Evolutionary conservation across 495 filamentous ascomycete genomes (phyloP), one percentile per base, ranked within the genome.

Genomic region (Hypoxylon perforatum): DNA sequence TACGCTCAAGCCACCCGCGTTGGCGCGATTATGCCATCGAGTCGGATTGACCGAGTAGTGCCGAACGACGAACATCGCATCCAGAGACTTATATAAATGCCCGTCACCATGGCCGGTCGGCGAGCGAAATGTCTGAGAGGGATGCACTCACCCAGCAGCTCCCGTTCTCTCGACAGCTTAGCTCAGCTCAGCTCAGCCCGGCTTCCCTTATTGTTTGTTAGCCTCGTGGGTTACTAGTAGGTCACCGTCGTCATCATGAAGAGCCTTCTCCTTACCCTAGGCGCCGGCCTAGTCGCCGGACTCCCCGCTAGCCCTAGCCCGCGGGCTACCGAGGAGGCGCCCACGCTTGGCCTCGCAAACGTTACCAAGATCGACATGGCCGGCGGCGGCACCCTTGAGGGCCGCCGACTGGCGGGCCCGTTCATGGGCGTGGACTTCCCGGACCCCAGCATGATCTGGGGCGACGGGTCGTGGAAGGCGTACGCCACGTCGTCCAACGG

Each of bases 371-470:
- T 70, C 55, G 70, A 67, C 4, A 54, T 58, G 60, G 49, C 66
- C 45, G 36, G 35, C 33, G 56, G 63, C 30, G 36, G 35, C 33
- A 52, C 60, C 30, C 17, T 70, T 19, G 35, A 61, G 14, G 63
- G 66, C 25, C 69, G 72, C 22, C 57, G 63, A 21, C 46, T 74
- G 2, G 56, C 56, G 0, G 70, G 70, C 4, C 66, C 66, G 11
- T 55, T 61, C n/a, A 65, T 75, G 47, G 63, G 51, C 3, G 61
- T 64, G n/a, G 47, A 75, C 55, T 77, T 77, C 61, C 75, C 75
- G 0, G 72, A 76, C 21, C 75, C 72, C 1, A 61, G 57, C 1
- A 61, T 77, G 8, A 73, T 77, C 19, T 73, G 47, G 39, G 70
- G 62, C 12, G 74, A 72, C 38, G 70, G 68, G n/a, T 71, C 70